These are phyloP conservation scores for Tetraselmis chui DNA, from an alignment of 139 green algal species.

Conservation along the genomic window DNA sequence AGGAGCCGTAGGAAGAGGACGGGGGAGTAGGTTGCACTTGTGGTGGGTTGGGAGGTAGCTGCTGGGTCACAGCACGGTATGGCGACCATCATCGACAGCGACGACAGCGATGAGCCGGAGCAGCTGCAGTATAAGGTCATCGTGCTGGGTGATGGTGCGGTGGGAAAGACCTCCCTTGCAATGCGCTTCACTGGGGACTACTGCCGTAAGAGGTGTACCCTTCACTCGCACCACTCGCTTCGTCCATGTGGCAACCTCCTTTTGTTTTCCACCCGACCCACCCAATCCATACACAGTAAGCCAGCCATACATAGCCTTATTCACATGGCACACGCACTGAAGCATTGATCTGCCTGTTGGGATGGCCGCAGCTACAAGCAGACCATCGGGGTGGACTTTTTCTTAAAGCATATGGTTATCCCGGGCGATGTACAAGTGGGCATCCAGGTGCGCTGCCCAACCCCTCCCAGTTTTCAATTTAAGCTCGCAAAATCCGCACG, in stretches of 20 bases:
- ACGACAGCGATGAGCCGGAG: slow-evolving; percentile 11
- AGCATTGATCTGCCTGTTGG: background rate
- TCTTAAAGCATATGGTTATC: slow-evolving; percentile 17
- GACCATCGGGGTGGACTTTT: slow-evolving; percentile 25
- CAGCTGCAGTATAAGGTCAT: slow-evolving; percentile 27
- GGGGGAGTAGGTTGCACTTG: too few species aligned
- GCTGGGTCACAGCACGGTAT: too few species aligned
- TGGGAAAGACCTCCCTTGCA: slow-evolving; percentile 17
- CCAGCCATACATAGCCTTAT: too few species aligned
- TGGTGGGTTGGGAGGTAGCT: too few species aligned
- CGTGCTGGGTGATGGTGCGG: slow-evolving; percentile 16
- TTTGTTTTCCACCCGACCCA: background rate
- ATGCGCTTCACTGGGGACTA: slow-evolving; percentile 16
- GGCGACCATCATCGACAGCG: background rate
- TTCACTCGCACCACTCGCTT: background rate
- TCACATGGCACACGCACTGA: background rate
- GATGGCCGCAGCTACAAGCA: slow-evolving; percentile 16
- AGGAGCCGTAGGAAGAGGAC: too few species aligned
- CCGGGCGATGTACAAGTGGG: slow-evolving; percentile 15
- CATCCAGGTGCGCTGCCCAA: background rate
- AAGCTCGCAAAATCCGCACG: too few species aligned
- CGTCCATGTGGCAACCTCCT: background rate
- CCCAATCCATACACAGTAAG: too few species aligned
- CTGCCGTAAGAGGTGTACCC: background rate
- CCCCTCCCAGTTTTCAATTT: background rate